Conservation (phyloP, 2,329 filamentous ascomycete genomes). For the Emericellopsis atlantica region DNA sequence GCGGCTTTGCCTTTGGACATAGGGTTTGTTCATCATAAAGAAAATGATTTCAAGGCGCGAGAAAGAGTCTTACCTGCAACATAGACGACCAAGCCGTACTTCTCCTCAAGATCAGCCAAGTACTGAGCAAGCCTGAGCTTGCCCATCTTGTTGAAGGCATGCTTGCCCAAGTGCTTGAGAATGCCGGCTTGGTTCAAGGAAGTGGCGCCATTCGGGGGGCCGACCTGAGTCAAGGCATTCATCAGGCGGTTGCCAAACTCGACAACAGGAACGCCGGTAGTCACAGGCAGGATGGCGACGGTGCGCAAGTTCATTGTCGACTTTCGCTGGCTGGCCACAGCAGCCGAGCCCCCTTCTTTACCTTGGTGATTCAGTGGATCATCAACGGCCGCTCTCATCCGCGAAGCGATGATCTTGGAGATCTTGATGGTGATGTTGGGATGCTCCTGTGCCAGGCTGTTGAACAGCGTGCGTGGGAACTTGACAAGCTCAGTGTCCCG, state of each 20-base stretch:
- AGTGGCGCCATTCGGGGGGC: conserved; percentile 78
- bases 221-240: conserved; percentile 79
- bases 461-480: conserved; percentile 91
- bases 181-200: conserved; percentile 90
- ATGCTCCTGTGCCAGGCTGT: conserved; percentile 92
- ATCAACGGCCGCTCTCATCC: conserved; percentile 83
- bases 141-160: conserved; percentile 95
- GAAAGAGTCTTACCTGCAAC: conserved; percentile 52
- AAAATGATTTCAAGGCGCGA: conserved; percentile 1
- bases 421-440: conserved; percentile 98
- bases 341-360: conserved; percentile 50
- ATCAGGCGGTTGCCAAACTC: conserved; percentile 88
- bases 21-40: conserved; percentile 38
- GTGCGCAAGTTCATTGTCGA: conserved; percentile 89
- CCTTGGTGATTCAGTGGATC: conserved; percentile 57
- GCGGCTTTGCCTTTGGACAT: conserved; percentile 36
- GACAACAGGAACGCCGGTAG: conserved; percentile 80
- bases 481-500: conserved; percentile 94
- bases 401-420: conserved; percentile 92
- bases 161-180: conserved; percentile 83
- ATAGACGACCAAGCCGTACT: conserved; percentile 90
- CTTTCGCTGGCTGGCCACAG: conserved; percentile 44
- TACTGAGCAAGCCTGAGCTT: conserved; percentile 94
- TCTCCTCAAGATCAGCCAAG: conserved; percentile 90
- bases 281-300: conserved; percentile 83